Percentiles rank a stretch among this genome's conserved stretches.
phyloP scores from a whole-genome alignment of 2,329 filamentous ascomycete species.

The Dryadomyces quercus-mongolicae region DNA sequence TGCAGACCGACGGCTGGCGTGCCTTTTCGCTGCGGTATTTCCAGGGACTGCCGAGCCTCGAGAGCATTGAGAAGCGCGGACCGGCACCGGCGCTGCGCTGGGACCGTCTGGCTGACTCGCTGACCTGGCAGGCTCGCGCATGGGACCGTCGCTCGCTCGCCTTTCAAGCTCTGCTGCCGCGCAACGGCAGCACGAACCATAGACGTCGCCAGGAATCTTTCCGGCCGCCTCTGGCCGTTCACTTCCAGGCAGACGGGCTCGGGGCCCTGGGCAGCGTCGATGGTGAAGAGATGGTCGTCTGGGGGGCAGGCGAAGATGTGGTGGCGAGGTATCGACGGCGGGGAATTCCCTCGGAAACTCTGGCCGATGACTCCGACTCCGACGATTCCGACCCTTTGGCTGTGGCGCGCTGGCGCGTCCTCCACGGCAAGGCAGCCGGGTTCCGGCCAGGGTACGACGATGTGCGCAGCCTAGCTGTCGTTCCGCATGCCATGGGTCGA shows the following conservation, averaged over 20 bases:
- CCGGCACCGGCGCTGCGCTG: conserved; percentile 15
- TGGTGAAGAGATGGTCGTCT: conserved; percentile 34
- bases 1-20: conserved; percentile 33
- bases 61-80: background rate
- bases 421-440: conserved; percentile 25
- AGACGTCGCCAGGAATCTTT: conserved; percentile 19
- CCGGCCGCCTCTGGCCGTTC: conserved; percentile 34
- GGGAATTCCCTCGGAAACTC: too few species aligned
- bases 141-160: conserved; percentile 37
- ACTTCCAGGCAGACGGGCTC: conserved; percentile 18
- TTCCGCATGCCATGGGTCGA: conserved; percentile 19
- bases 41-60: conserved; percentile 9
- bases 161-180: conserved; percentile 22
- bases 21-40: conserved; percentile 35
- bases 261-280: conserved; percentile 2
- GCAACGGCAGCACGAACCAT: conserved; percentile 11
- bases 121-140: conserved; percentile 38
- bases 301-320: conserved; percentile 39
- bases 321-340: conserved; percentile 25
- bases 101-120: conserved; percentile 26
- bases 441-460: conserved; percentile 35
- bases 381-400: background rate
- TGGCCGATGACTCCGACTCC: background rate
- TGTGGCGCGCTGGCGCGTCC: conserved; percentile 21
- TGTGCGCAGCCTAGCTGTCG: conserved; percentile 32